Conservation (phyloP, 176 grass and related monocot species). For the Alopecurus myosuroides region DNA sequence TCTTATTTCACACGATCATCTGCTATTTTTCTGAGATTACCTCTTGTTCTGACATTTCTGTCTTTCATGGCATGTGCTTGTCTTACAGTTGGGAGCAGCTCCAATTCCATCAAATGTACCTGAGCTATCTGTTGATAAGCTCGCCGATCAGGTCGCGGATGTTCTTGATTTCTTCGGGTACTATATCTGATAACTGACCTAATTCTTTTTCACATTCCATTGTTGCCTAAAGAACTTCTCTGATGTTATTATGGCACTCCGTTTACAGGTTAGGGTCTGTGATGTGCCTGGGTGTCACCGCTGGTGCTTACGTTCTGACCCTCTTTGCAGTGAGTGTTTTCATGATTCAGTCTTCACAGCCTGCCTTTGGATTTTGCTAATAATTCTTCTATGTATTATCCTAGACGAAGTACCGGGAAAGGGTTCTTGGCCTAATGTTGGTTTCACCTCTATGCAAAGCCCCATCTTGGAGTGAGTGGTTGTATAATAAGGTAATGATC, state of each 20-base stretch:
- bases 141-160: conserved; percentile 79
- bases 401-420: conserved; percentile 73
- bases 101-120: conserved; percentile 67
- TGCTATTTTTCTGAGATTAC: not conserved
- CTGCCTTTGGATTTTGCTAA: not conserved
- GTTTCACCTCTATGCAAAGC: conserved; percentile 96
- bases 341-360: conserved; percentile 1
- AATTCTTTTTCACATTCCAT: not conserved
- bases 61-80: conserved; percentile 27
- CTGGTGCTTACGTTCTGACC: conserved; percentile 91
- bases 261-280: conserved; percentile 72
- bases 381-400: conserved; percentile 10
- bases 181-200: not conserved
- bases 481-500: conserved; percentile 77
- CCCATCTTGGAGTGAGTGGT: conserved; percentile 94
- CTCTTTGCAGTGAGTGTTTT: conserved; percentile 70
- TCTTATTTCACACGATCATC: not conserved
- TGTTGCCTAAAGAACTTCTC: not conserved
- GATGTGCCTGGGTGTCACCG: conserved; percentile 96
- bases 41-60: conserved; percentile 22
- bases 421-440: conserved; percentile 85
- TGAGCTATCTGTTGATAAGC: conserved; percentile 63
- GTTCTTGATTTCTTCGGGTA: conserved; percentile 98
- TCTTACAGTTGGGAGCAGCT: conserved; percentile 86
- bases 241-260: conserved; percentile 25